Base-by-base conservation (phyloP, 352 stramenopile species). In the Phytophthora pisi region DNA sequence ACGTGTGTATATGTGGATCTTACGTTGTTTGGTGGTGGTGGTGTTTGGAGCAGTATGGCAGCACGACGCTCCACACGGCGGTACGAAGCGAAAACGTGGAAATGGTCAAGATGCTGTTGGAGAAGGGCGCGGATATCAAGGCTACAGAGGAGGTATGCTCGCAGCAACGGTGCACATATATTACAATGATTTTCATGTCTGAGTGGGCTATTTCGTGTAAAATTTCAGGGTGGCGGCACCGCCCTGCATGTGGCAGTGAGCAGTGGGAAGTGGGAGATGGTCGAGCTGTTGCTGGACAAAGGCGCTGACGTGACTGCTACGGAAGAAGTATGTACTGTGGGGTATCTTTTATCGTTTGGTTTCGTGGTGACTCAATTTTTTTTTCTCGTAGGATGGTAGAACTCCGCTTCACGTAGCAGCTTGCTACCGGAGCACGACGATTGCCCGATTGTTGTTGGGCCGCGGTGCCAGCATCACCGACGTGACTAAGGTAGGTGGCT, bases 51-150 rank as follows among this genome's bases (percentile, higher is more conserved):
- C 16, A 92, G 74, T 89, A 90, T 53, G 84, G 84, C 62, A 90
- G 90, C 72, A 82, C 80, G 20, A 71, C 82, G 54, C 72, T 92
- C 40, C 82, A 92, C 59, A 90, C 89, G 57, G 84, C 84, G 0
- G 82, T 81, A 47, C 88, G 80, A 31, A 92, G 89, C 66, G 56
- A 28, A 8, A 88, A 76, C 9, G 68, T 82, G 0, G 74, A 74
- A 26, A 87, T 92, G 78, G 80, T 91, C 26, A 66, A 91, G 40
- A 47, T 88, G 42, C 64, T 92, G 53, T 64, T 91, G 11, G 70
- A 90, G 49, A 61, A 61, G 5, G 74, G 77, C 4, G 80, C 78
- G 10, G 84, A 74, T 34, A 78, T 78, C 13, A 89, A 85, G 51
- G 70, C 86, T 23, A 89, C 3, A 26, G 55, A 53, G 10, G 42